A percentile compares a stretch with the other conserved stretches of the same genome.
Conservation (phyloP, 176 grass and related monocot species). For the Puya raimondii region DNA sequence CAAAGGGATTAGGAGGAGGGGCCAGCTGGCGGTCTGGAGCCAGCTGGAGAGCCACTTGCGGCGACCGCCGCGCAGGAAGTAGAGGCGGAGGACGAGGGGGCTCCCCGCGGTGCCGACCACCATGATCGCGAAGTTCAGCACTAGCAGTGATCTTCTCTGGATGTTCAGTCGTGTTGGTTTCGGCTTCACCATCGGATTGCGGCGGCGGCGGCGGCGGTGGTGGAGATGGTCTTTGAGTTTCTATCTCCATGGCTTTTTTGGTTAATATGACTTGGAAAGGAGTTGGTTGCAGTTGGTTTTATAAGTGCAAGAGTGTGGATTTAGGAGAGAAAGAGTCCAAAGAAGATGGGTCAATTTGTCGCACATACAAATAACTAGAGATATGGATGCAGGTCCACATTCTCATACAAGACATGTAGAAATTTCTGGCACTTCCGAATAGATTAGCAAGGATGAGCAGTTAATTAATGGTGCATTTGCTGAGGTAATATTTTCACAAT, state of each 20-base stretch:
- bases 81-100: conserved; percentile 58
- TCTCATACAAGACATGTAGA: conserved; percentile 11
- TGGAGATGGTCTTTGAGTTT: too few relatives aligned
- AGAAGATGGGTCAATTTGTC: too few relatives aligned
- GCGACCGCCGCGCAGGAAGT: conserved; percentile 59
- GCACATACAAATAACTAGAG: conserved; percentile 14
- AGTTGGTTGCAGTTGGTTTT: too few relatives aligned
- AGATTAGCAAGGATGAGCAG: too few relatives aligned
- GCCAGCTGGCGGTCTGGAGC: conserved; percentile 56
- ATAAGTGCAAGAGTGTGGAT: too few relatives aligned
- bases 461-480: too few relatives aligned
- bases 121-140: conserved; percentile 53
- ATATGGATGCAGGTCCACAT: conserved; percentile 6
- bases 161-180: conserved; percentile 15
- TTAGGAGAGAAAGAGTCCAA: too few relatives aligned
- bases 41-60: conserved; percentile 62
- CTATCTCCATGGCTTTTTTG: too few relatives aligned
- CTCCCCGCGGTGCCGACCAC: conserved; percentile 35
- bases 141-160: conserved; percentile 5
- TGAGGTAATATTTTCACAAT: too few relatives aligned
- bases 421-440: conserved; percentile 8
- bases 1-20: conserved; percentile 51
- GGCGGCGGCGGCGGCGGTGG: conserved; percentile 29
- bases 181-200: conserved; percentile 18
- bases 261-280: too few relatives aligned